Percentiles rank a stretch among this genome's conserved stretches.
Evolutionary conservation across 345 rosid genomes (phyloP).

Genomic region (Linum tenue): DNA sequence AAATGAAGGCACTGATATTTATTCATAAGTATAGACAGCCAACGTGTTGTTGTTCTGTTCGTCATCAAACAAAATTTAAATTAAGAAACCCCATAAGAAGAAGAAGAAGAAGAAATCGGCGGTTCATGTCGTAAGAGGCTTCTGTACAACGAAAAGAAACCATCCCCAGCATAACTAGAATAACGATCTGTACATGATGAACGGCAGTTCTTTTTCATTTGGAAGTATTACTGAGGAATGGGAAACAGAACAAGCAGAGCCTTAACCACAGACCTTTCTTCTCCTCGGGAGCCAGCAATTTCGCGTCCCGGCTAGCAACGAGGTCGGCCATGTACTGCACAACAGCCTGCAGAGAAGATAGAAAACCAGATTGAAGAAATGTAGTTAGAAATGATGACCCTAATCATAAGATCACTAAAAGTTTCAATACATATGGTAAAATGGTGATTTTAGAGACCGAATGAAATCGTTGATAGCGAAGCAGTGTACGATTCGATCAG

Average conservation of each 20-base stretch:
- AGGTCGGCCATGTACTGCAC: slow-evolving; percentile 41
- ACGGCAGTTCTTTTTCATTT: not conserved
- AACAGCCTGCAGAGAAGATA: slow-evolving; percentile 32
- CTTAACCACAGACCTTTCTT: slow-evolving; percentile 27
- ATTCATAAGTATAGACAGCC: too few relatives aligned
- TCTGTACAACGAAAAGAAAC: not conserved
- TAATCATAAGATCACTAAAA: not conserved
- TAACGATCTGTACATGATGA: not conserved
- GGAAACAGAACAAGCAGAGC: slow-evolving; percentile 20
- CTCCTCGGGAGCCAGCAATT: slow-evolving; percentile 18
- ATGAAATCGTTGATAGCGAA: too few relatives aligned
- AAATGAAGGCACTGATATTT: too few relatives aligned
- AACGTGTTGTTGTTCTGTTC: too few relatives aligned
- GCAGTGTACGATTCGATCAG: too few relatives aligned
- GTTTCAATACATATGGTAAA: not conserved
- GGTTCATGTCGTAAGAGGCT: not conserved
- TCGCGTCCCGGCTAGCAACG: slow-evolving; percentile 22
- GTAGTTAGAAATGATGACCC: not conserved
- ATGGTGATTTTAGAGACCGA: too few relatives aligned
- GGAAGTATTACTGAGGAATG: slow-evolving; percentile 1
- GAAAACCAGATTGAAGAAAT: not conserved
- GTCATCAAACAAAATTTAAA: too few relatives aligned
- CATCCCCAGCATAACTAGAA: not conserved
- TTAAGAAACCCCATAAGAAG: not conserved
- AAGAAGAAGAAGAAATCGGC: not conserved